Percentiles rank a stretch among this genome's conserved stretches.
Conservation (phyloP, 1,284 basidiomycete species). For the Leccinum griseonigrum region DNA sequence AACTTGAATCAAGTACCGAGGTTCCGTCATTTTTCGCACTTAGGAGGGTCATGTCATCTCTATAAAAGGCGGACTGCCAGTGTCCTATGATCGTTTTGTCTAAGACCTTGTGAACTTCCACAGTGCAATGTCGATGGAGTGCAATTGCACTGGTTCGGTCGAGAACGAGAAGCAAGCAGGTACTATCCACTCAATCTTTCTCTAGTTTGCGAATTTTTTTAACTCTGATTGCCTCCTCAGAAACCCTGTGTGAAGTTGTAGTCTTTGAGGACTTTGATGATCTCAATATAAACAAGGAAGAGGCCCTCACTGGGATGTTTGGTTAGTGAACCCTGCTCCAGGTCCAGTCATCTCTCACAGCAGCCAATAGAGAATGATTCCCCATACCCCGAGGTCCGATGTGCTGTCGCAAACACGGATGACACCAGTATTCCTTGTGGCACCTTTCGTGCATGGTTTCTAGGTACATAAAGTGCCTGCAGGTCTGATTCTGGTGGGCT, state of each 20-base stretch:
- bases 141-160: slow-evolving; percentile 26
- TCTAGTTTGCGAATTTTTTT: too few relatives aligned
- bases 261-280: slow-evolving; percentile 48
- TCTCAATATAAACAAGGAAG: slow-evolving; percentile 58
- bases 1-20: too few relatives aligned
- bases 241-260: slow-evolving; percentile 1
- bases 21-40: too few relatives aligned
- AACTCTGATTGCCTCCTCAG: neutral
- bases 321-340: slow-evolving; percentile 12
- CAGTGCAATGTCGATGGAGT: slow-evolving; percentile 13
- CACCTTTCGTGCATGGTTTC: slow-evolving; percentile 66
- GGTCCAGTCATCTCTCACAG: neutral
- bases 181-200: neutral
- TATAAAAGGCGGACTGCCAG: too few relatives aligned
- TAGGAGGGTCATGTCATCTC: too few relatives aligned
- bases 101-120: too few relatives aligned
- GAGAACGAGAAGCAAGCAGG: slow-evolving; percentile 30
- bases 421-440: slow-evolving; percentile 59
- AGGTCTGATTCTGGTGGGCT: neutral
- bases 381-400: slow-evolving; percentile 48
- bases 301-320: slow-evolving; percentile 42
- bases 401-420: slow-evolving; percentile 72
- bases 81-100: too few relatives aligned
- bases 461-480: slow-evolving; percentile 39
- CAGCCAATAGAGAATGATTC: slow-evolving; percentile 47